Conservation (phyloP, 305 asterid genomes). For the Solanum hybrid region DNA sequence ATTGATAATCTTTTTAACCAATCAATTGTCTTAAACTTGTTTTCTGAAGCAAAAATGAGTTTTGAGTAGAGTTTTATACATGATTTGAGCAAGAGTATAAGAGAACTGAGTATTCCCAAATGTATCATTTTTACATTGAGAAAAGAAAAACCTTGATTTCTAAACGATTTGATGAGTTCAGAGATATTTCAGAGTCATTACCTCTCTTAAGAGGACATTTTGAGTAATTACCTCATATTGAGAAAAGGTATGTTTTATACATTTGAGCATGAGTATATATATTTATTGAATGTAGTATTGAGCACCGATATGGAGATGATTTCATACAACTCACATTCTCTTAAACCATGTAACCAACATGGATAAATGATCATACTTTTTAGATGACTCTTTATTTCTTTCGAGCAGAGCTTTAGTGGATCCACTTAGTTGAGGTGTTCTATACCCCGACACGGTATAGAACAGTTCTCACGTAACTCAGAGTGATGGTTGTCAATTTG, state of each 20-base stretch:
- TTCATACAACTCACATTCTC: background rate
- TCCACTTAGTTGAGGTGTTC: background rate
- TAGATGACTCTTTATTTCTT: background rate
- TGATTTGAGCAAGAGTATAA: background rate
- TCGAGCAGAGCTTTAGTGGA: background rate
- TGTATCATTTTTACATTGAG: background rate
- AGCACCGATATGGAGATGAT: background rate
- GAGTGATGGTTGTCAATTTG: background rate
- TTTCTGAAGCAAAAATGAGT: background rate
- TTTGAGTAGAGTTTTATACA: background rate
- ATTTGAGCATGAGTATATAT: background rate
- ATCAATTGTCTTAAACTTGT: background rate
- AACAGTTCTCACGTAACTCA: background rate
- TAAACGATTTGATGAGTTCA: background rate
- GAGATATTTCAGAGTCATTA: background rate
- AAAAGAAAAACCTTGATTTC: background rate
- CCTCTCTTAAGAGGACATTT: background rate
- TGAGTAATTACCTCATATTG: background rate
- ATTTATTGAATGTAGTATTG: background rate
- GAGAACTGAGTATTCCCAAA: no score
- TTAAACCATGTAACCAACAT: background rate
- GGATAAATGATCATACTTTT: background rate
- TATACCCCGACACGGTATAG: background rate
- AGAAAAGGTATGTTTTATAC: background rate
- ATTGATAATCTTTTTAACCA: background rate